A percentile compares a stretch with the other conserved stretches of the same genome.
phyloP scores from a whole-genome alignment of 2,329 filamentous ascomycete genomes.

The Calonectria leucothoes region DNA sequence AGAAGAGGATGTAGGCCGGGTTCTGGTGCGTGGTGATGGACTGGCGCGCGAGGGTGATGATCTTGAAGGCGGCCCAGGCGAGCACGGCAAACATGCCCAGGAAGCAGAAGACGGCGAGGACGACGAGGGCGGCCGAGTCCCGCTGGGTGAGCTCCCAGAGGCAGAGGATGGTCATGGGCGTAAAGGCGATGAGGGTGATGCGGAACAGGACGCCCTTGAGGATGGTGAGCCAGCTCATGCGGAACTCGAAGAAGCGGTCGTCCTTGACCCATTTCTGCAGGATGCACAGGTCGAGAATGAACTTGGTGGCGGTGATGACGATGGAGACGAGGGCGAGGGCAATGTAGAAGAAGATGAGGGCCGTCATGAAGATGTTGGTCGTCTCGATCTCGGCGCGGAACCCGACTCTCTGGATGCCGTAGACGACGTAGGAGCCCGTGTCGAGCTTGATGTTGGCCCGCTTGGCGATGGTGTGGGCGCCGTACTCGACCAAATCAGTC shows the following conservation, averaged over 20 bases:
- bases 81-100: conserved; percentile 81
- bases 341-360: conserved; percentile 87
- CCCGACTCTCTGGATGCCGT: conserved; percentile 90
- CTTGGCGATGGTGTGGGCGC: conserved; percentile 48
- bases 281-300: conserved; percentile 78
- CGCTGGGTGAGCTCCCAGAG: conserved; percentile 91
- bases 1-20: conserved; percentile 95
- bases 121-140: conserved; percentile 86
- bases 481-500: conserved; percentile 48
- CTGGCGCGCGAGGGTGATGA: conserved; percentile 67
- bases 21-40: conserved; percentile 93
- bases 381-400: conserved; percentile 87
- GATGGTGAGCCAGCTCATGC: conserved; percentile 91
- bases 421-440: conserved; percentile 71
- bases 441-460: conserved; percentile 64
- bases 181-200: conserved; percentile 88
- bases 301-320: conserved; percentile 83
- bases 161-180: conserved; percentile 88
- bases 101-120: conserved; percentile 90
- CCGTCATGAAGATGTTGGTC: conserved; percentile 94
- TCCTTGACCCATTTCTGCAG: conserved; percentile 81
- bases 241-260: conserved; percentile 92
- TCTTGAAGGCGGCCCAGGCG: conserved; percentile 86
- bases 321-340: conserved; percentile 81
- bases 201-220: conserved; percentile 95